These are phyloP conservation scores for Guyanaporus albipodus DNA, from an alignment of 768 basidiomycete species.

Conservation along the genomic window DNA sequence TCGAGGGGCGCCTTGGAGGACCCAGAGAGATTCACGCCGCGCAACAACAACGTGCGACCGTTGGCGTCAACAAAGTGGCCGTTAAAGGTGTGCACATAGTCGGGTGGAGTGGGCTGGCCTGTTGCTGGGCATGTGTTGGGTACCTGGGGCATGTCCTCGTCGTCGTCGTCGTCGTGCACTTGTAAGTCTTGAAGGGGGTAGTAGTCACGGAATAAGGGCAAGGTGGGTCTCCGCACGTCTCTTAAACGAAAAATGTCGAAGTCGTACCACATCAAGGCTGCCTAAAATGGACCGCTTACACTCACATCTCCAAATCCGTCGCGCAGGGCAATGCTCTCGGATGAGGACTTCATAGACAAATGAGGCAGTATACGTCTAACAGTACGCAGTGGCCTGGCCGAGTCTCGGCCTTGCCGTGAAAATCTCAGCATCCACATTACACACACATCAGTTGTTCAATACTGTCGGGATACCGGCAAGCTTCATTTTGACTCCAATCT, in stretches of 20 bases:
- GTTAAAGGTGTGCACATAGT: constrained; percentile 61
- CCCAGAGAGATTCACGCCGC: constrained; percentile 94
- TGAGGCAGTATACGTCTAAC: too few relatives aligned
- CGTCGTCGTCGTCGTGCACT: constrained; percentile 1
- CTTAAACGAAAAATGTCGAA: not conserved
- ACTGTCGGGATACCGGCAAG: constrained; percentile 54
- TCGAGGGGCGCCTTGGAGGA: constrained; percentile 80
- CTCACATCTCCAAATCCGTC: too few relatives aligned
- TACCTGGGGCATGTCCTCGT: constrained; percentile 19
- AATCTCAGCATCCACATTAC: not conserved
- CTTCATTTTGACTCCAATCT: constrained; percentile 83
- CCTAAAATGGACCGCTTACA: too few relatives aligned
- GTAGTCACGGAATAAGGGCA: not conserved
- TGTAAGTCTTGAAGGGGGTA: not conserved
- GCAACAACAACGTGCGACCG: constrained; percentile 75
- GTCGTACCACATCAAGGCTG: constrained; percentile 21
- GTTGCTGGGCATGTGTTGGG: constrained; percentile 19
- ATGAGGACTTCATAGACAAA: too few relatives aligned
- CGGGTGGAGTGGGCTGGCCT: constrained; percentile 9
- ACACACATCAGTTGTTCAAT: constrained; percentile 18
- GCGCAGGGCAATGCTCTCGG: too few relatives aligned
- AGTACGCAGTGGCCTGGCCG: too few relatives aligned
- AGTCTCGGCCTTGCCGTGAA: too few relatives aligned
- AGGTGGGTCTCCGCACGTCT: not conserved
- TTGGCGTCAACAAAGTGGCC: constrained; percentile 69